Percentiles rank a stretch among this genome's conserved stretches.
Conservation (phyloP, 228 moss, liverwort and hornwort genomes). For the Sphagnum magellanicum region DNA sequence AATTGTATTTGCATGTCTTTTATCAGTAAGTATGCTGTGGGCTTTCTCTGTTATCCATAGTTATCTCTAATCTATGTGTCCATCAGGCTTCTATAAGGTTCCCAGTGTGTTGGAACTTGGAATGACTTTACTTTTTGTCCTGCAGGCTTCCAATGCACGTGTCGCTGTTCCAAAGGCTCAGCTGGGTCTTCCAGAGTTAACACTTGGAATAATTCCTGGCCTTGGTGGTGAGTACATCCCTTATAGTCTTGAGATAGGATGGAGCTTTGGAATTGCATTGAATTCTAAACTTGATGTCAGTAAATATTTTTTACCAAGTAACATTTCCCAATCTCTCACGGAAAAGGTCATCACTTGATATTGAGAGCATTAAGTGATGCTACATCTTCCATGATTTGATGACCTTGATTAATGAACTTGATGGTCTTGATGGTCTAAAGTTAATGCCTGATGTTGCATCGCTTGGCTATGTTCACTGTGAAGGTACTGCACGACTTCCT, state of each 20-base stretch:
- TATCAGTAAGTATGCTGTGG: too few species aligned
- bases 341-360: too few species aligned
- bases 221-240: slow-evolving; percentile 52
- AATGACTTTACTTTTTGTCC: background rate
- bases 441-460: too few species aligned
- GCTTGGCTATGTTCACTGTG: background rate
- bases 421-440: too few species aligned
- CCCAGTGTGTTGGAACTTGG: too few species aligned
- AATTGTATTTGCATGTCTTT: too few species aligned
- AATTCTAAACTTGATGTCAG: background rate
- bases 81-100: too few species aligned
- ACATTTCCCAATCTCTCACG: background rate
- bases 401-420: too few species aligned
- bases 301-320: background rate
- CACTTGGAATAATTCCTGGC: slow-evolving; percentile 88
- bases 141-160: slow-evolving; percentile 82
- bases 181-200: slow-evolving; percentile 79
- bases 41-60: too few species aligned
- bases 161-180: slow-evolving; percentile 62
- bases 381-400: too few species aligned
- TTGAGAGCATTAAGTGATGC: too few species aligned
- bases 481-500: slow-evolving; percentile 86
- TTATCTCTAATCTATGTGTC: too few species aligned
- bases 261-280: background rate
- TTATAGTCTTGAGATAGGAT: background rate